Conservation (phyloP, 257 asterid species). For the Misopates orontium region DNA sequence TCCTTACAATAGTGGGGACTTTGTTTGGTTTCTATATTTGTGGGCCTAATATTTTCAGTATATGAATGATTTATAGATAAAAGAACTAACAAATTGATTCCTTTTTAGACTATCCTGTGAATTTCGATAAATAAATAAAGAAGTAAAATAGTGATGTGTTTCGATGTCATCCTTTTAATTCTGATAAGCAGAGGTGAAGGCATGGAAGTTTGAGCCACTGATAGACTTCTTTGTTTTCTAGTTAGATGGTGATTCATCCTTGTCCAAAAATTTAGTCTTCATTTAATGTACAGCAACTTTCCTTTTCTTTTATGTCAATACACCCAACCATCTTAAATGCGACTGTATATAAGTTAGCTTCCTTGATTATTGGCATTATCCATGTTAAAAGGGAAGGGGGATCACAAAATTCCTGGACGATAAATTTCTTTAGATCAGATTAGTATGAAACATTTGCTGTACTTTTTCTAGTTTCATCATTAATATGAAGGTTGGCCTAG, state of each 20-base stretch:
- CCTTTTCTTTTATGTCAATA: not conserved
- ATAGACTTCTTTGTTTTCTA: slow-evolving; percentile 16
- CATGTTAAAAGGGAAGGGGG: not conserved
- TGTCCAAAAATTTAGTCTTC: not conserved
- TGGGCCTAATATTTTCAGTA: not conserved
- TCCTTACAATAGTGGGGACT: not conserved
- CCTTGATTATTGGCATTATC: slow-evolving; percentile 3
- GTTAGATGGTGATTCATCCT: slow-evolving; percentile 7
- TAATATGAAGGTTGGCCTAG: not conserved
- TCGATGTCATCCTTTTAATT: not conserved
- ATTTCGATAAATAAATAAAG: not conserved
- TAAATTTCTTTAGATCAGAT: not conserved
- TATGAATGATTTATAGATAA: slow-evolving; percentile 11
- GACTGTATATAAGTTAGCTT: not conserved
- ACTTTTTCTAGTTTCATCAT: not conserved
- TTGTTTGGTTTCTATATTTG: slow-evolving; percentile 1
- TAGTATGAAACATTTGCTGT: too few species aligned
- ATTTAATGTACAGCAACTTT: not conserved
- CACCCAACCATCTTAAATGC: slow-evolving; percentile 1
- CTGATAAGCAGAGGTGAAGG: slow-evolving; percentile 1
- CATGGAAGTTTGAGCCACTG: not conserved
- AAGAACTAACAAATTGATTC: too few species aligned
- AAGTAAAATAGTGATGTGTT: not conserved
- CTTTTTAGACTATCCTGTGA: too few species aligned
- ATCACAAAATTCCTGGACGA: not conserved